A percentile compares a stretch with the other conserved stretches of the same genome.
These are phyloP conservation scores for Stephanodiscus minutulus DNA, from an alignment of 108 stramenopile species.

Conservation along the genomic window DNA sequence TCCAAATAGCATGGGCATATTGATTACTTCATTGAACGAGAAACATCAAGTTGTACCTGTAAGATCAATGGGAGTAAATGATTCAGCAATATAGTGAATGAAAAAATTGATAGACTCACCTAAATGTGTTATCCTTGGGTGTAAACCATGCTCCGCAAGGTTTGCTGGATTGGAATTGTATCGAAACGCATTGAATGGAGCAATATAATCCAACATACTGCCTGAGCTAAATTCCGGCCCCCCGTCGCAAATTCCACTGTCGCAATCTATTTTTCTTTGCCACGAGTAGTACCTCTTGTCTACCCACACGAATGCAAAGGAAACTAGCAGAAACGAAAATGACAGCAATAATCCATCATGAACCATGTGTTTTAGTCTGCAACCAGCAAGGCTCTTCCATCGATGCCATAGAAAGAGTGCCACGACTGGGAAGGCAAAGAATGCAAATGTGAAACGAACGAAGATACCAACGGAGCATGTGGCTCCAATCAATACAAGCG, in stretches of 20 bases:
- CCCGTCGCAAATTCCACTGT: neutral
- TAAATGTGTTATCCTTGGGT: conserved; percentile 73
- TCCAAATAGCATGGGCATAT: conserved; percentile 80
- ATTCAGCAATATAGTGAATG: neutral
- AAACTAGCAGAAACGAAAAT: conserved; percentile 38
- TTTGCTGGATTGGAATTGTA: conserved; percentile 76
- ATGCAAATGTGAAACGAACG: conserved; percentile 76
- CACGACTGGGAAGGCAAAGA: conserved; percentile 66
- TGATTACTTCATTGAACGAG: conserved; percentile 40
- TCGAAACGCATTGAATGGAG: conserved; percentile 73
- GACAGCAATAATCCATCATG: conserved; percentile 11
- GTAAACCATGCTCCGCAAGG: conserved; percentile 74
- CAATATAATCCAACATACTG: conserved; percentile 40
- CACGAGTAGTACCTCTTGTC: conserved; percentile 56
- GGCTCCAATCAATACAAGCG: conserved; percentile 46
- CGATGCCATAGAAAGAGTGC: conserved; percentile 39
- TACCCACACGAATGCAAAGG: conserved; percentile 31
- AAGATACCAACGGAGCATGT: conserved; percentile 70
- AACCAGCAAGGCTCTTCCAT: conserved; percentile 30
- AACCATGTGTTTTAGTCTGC: conserved; percentile 1
- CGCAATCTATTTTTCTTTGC: conserved; percentile 4
- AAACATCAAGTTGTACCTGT: neutral
- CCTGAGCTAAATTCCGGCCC: neutral
- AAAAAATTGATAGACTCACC: neutral
- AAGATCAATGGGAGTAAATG: neutral